Conservation (phyloP, 2,329 filamentous ascomycete genomes). For the Botrytis sinoallii region DNA sequence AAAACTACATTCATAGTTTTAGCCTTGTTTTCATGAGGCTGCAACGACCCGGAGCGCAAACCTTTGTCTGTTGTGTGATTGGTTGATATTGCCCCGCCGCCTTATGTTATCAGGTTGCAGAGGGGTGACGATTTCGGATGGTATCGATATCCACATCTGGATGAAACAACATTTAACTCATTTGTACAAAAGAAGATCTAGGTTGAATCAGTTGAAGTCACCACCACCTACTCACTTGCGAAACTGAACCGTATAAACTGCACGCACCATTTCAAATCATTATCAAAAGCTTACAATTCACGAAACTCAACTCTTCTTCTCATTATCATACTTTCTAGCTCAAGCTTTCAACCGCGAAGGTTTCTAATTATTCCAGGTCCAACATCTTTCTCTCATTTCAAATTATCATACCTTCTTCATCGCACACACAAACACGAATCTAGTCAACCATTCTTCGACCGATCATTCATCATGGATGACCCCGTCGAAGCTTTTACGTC, state of each 20-base stretch:
- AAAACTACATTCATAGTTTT: not conserved
- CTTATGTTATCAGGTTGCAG: conserved; percentile 12
- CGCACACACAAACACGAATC: not conserved
- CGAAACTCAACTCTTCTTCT: not conserved
- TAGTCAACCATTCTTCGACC: not conserved
- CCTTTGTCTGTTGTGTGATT: not conserved
- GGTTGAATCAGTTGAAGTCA: not conserved
- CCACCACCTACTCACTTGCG: not conserved
- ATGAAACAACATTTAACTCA: not conserved
- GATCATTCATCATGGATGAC: conserved; percentile 47
- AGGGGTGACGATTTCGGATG: conserved; percentile 17
- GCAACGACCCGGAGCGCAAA: not conserved
- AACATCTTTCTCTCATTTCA: not conserved
- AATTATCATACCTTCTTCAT: not conserved
- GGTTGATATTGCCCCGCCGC: not conserved
- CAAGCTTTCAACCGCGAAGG: not conserved
- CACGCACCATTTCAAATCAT: not conserved
- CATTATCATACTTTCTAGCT: not conserved
- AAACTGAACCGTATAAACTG: not conserved
- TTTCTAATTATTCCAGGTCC: not conserved
- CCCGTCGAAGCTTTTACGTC: conserved; percentile 71
- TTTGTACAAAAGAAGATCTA: not conserved
- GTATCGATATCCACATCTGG: not conserved
- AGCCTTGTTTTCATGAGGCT: conserved; percentile 1
- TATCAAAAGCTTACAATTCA: not conserved